Base-by-base conservation (phyloP, 352 stramenopile species). In the Pythium apleroticum region DNA sequence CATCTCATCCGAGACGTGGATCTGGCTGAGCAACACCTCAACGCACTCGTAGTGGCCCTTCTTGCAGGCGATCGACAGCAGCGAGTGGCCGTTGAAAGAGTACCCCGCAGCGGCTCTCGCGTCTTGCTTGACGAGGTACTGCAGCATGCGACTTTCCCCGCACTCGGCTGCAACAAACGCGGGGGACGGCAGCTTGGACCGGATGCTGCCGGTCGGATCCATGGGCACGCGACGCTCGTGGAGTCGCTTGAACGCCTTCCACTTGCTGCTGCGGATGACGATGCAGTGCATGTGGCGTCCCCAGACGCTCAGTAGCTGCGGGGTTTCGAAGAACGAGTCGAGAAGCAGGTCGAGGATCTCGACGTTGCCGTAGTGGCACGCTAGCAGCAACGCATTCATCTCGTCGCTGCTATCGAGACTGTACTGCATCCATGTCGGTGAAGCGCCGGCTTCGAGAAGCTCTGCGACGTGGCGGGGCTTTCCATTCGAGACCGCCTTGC, bases 21-120 rank as follows among this genome's bases (percentile, higher is more conserved):
- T 57, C 19, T 57, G 65, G 10, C 74, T 66, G 14, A 92, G 69
- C 37, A 92, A 66, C 28, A 75, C 65, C 41, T 84, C 67, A 15
- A 90, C 83, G 52, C 83, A 92, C 56, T 86, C 79, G 60, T 90
- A 92, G 62, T 92, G 81, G 10, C 83, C 83, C 41, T 86, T 77
- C 20, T 76, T 79, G 20, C 77, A 80, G 8, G 83, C 83, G 17
- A 92, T 75, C 0, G 79, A 85, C 12, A 92, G 72, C 31, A 90
- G 54, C 19, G 81, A 84, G 62, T 90, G 75, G 15, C 77, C 80
- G 41, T 85, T 73, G 57, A 92, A 92, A 24, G 57, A 66, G 69
- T 92, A 92, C 17, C 60, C 39, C 8, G 60, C 52, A 66, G 75
- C 81, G 9, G 75, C 61, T 22, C 37, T 37, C 2, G 55, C 41